Percentiles rank a stretch among this genome's conserved stretches.
These are phyloP conservation scores for Lactifluus rugatus DNA, from an alignment of 768 basidiomycete genomes.

Conservation along the genomic window DNA sequence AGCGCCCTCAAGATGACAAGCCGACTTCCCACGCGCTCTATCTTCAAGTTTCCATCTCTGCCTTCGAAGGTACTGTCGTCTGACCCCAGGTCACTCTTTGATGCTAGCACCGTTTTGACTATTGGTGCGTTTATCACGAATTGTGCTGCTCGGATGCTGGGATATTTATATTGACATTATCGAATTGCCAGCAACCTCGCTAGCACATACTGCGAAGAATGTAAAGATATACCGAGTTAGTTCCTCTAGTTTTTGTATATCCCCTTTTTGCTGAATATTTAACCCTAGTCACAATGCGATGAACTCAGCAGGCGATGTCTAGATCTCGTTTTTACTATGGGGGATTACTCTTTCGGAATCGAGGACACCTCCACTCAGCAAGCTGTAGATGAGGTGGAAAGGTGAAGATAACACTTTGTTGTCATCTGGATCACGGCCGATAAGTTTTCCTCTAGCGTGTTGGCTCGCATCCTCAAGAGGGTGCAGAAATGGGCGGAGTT, in stretches of 20 bases:
- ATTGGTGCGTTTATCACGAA: background rate
- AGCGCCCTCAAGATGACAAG: no score
- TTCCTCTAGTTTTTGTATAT: background rate
- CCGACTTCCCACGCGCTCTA: no score
- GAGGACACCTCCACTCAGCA: slow-evolving; percentile 14
- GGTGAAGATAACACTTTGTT: background rate
- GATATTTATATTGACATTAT: background rate
- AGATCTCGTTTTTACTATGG: slow-evolving; percentile 6
- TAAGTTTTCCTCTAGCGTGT: background rate
- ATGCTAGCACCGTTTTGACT: background rate
- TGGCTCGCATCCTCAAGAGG: slow-evolving; percentile 9
- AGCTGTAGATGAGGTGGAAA: slow-evolving; percentile 18
- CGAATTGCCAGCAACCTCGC: background rate
- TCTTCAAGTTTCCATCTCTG: no score
- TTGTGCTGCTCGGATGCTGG: background rate
- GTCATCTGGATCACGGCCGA: background rate
- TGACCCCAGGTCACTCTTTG: no score
- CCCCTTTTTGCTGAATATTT: background rate
- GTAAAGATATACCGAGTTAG: slow-evolving; percentile 16
- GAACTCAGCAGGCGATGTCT: slow-evolving; percentile 12
- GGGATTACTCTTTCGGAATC: slow-evolving; percentile 9
- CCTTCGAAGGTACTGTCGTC: no score
- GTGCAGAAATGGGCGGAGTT: slow-evolving; percentile 13
- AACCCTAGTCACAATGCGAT: slow-evolving; percentile 11
- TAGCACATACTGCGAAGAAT: slow-evolving; percentile 6